Base-by-base conservation (phyloP, 2,329 filamentous ascomycete species). In the Fusarium floridanum region DNA sequence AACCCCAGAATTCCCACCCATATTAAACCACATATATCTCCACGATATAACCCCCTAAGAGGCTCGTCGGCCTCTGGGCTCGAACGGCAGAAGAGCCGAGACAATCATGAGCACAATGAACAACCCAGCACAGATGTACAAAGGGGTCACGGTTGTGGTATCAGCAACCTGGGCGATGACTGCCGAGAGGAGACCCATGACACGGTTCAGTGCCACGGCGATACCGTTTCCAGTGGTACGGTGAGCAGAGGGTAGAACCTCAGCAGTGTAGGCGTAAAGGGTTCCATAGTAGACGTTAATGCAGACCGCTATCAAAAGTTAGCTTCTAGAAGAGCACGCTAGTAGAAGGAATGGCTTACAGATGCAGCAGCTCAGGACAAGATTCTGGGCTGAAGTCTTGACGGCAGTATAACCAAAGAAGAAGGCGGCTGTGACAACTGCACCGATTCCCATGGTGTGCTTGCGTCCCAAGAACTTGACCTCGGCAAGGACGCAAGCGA, bases 121-220 rank as follows among this genome's bases (percentile, higher is more conserved):
- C 5, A 94, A 82, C 2, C 87, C 88, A 0, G 90, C 92, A 70
- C 91, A 93, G 34, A 93, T 86, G 73, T 90, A 93, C 24, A 94
- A 88, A 0, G 92, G 91, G 2, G 89, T 90, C 0, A 88, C 83
- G 0, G 91, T 93, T 0, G 83, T 80, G 5, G 91, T 92, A 77
- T 92, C 82, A 0, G 89, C 88, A 37, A 85, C 86, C 2, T 89
- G 90, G 0, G 61, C 65, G 16, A 72, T 66, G 14, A 72, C 57
- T 12, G 65, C 65, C n/a, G 65, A 73, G 7, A 72, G 39, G 6
- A 73, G 43, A 3, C 70, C 65, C 68, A 72, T 72, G 5, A 73
- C 12, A n/a, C 65, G 64, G 48, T 72, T 70, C 1, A 67, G 50
- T 0, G 87, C 89, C 70, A 91, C 90, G 0, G 75, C 65, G 24